These are phyloP conservation scores for Claviceps sp. DNA, from an alignment of 2,329 filamentous ascomycete species.

Conservation along the genomic window DNA sequence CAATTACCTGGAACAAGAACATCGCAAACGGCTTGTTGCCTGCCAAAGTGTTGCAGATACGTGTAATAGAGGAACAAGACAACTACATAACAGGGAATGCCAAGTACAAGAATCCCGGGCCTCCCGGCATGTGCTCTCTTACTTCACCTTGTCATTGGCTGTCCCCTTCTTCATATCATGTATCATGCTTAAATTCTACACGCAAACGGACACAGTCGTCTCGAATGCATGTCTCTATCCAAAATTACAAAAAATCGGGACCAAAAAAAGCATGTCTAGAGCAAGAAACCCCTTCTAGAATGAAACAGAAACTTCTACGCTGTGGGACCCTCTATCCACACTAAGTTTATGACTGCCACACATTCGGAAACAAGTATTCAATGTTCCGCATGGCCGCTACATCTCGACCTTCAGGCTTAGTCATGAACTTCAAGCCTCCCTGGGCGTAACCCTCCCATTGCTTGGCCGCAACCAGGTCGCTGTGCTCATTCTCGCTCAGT, in stretches of 20 bases:
- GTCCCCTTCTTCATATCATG: background rate
- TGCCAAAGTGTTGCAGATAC: too few species aligned
- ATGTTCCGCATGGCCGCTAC: slow-evolving; percentile 67
- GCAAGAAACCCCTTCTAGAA: background rate
- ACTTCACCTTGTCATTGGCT: background rate
- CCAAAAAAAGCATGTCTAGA: background rate
- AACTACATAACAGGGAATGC: too few species aligned
- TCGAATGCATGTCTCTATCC: too few species aligned
- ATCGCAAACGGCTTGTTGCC: too few species aligned
- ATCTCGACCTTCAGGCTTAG: slow-evolving; percentile 60
- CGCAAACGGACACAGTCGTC: too few species aligned
- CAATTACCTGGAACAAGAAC: too few species aligned
- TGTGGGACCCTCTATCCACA: background rate
- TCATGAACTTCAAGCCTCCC: slow-evolving; percentile 71
- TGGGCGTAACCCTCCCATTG: slow-evolving; percentile 66
- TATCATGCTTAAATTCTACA: too few species aligned
- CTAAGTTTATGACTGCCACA: slow-evolving; percentile 36
- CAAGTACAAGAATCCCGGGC: too few species aligned
- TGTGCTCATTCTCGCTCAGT: slow-evolving; percentile 64
- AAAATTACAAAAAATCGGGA: too few species aligned
- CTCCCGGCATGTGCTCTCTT: too few species aligned
- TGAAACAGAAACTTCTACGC: background rate
- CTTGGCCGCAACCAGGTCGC: slow-evolving; percentile 62
- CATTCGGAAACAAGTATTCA: slow-evolving; percentile 77
- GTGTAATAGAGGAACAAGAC: too few species aligned